Evolutionary conservation across 495 filamentous ascomycete species (phyloP).

Genomic region (Bacidia gigantensis): DNA sequence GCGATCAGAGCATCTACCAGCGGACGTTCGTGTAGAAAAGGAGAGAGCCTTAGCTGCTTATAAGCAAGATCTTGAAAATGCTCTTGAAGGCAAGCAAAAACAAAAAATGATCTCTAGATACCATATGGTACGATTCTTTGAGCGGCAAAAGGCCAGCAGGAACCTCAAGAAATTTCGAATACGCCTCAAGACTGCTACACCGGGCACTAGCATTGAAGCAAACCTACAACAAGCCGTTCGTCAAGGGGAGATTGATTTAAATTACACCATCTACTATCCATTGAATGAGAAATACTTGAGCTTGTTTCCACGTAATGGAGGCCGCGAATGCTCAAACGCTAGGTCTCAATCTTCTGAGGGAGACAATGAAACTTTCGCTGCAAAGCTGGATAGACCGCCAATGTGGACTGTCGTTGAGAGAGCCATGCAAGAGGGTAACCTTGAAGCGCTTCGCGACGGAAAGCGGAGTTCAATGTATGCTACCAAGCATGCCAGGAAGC

Average conservation of each 20-base stretch:
- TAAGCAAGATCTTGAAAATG: constrained; percentile 51
- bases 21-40: constrained; percentile 57
- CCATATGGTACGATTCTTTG: constrained; percentile 90
- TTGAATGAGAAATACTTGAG: constrained; percentile 66
- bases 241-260: constrained; percentile 61
- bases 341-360: neutral
- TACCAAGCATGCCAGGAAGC: neutral
- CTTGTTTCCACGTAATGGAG: constrained; percentile 39
- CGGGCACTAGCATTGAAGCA: constrained; percentile 25
- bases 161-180: constrained; percentile 50
- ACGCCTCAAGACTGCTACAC: constrained; percentile 23
- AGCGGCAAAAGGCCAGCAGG: constrained; percentile 71
- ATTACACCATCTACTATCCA: constrained; percentile 77
- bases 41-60: constrained; percentile 71
- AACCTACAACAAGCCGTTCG: constrained; percentile 46
- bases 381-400: constrained; percentile 32
- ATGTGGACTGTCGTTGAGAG: constrained; percentile 60
- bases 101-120: constrained; percentile 72
- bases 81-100: constrained; percentile 42
- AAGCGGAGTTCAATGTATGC: constrained; percentile 23
- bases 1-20: constrained; percentile 47
- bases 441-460: constrained; percentile 42
- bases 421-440: constrained; percentile 50
- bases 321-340: neutral
- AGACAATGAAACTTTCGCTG: constrained; percentile 8